A percentile compares a stretch with the other conserved stretches of the same genome.
These are phyloP conservation scores for Diaporthe caulivora DNA, from an alignment of 2,329 filamentous ascomycete species.

Conservation along the genomic window DNA sequence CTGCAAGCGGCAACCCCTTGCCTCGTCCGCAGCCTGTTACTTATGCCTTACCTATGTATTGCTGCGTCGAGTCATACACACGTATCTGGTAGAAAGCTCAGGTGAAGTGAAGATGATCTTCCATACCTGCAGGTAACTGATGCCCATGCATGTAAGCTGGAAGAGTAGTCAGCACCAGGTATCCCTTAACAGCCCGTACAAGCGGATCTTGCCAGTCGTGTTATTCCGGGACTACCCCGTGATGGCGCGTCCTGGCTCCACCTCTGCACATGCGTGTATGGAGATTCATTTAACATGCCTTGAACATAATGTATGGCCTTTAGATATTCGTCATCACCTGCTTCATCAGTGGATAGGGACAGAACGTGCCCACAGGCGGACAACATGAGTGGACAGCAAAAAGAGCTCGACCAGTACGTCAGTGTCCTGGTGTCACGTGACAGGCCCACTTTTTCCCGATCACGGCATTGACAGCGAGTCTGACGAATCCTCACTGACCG, in stretches of 20 bases:
- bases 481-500: constrained; percentile 32
- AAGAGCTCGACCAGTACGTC: not conserved
- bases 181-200: not conserved
- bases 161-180: not conserved
- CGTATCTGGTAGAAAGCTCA: not conserved
- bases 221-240: not conserved
- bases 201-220: not conserved
- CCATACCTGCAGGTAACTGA: too few relatives aligned
- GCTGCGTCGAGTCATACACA: not conserved
- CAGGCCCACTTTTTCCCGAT: constrained; percentile 18
- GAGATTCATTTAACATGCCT: not conserved
- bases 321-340: constrained; percentile 19
- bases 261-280: not conserved
- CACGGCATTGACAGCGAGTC: constrained; percentile 29
- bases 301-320: not conserved
- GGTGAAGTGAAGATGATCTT: not conserved
- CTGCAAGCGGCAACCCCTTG: not conserved
- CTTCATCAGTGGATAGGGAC: constrained; percentile 1
- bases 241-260: not conserved
- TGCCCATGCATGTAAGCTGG: not conserved
- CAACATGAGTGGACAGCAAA: not conserved
- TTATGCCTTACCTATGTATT: not conserved
- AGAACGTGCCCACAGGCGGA: not conserved
- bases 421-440: constrained; percentile 32
- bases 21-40: not conserved